Evolutionary conservation across 495 filamentous ascomycete genomes (phyloP), one percentile per base, ranked within the genome.

Genomic region (Stereocaulon alpinum): DNA sequence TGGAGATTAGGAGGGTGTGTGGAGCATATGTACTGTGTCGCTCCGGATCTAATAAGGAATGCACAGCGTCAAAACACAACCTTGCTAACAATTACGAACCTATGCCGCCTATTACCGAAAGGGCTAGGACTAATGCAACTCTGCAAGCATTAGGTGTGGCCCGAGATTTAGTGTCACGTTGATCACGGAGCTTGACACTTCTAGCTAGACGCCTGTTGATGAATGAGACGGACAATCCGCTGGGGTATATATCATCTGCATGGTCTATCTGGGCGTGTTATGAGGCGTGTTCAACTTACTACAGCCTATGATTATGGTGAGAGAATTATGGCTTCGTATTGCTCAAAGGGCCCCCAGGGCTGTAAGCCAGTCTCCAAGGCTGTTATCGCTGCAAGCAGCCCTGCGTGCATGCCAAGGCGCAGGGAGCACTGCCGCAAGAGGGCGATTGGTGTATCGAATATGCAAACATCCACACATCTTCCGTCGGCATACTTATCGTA

Each of bases 371-470:
- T n/a, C 29, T 7, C 14, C 24, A 30, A 30, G 24, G 47, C 27
- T 50, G 47, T 50, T 50, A 50, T 50, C 47, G 47, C 47, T 32
- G 47, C 47, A 30, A 24, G 24, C 47, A 18, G 47, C 47, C 47
- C 47, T 9, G 30, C 24, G 11, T 30, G 27, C 47, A 9, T 32
- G 47, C 47, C 47, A 50, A 50, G 47, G 47, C 24, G 47, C 47
- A 50, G 47, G 27, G 27, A 30, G 47, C 47, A 50, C 30, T 50
- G 47, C 47, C 47, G 47, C 47, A 50, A 32, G 15, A 30, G 30
- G 47, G 22, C 47, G 17, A 30, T 29, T 32, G 27, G 15, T 32
- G 20, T 50, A 24, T 9, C 12, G 47, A 24, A 18, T 18, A 50
- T 50, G 47, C 47, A 50, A 9, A 50, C 14, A 50, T 27, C 47